Base-by-base conservation (phyloP, 208 protist genomes). In the Trypanosoma vivax region DNA sequence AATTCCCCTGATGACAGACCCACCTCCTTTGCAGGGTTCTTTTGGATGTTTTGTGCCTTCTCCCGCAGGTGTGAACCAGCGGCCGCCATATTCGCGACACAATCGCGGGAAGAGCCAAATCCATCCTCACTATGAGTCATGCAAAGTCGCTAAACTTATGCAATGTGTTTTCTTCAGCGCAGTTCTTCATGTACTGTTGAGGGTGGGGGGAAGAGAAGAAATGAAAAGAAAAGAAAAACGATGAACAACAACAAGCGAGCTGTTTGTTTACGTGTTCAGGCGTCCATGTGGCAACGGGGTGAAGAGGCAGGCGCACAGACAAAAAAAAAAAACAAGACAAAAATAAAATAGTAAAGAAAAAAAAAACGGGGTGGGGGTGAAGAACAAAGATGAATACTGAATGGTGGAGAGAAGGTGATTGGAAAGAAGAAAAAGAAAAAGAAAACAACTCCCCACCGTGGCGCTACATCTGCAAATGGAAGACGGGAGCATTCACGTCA, bases 1-100 rank as follows among this genome's bases (percentile, higher is more conserved):
- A 93, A 55, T 62, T 93, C 81, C 58, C 83, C 81, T 11, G 47
- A 13, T 13, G 76, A 58, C 41, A 93, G 71, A 29, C 84, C 84
- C 18, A 92, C 43, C 49, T 83, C 75, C 53, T 67, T 77, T 33
- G 76, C 71, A 0, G 84, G 79, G 50, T 86, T 54, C 31, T 71
- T 64, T 18, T 73, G 71, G 2, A 63, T 67, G 11, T 47, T 21
- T 18, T 76, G 46, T 14, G 87, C 34, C 31, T 66, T 49, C 18
- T 56, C 54, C 48, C 52, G 30, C 25, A 84, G 51, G 7, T 50
- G 41, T 29, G 69, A 66, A 9, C 70, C 73, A 24, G 70, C 60
- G 24, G 47, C 50, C n/a, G 58, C 45, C 5, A 66, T 58, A 3
- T 73, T 61, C 60, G 49, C 57, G 37, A 87, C 80, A 21, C 58